Conservation (phyloP, 2,329 filamentous ascomycete species). For the Periconia macrospinosa region DNA sequence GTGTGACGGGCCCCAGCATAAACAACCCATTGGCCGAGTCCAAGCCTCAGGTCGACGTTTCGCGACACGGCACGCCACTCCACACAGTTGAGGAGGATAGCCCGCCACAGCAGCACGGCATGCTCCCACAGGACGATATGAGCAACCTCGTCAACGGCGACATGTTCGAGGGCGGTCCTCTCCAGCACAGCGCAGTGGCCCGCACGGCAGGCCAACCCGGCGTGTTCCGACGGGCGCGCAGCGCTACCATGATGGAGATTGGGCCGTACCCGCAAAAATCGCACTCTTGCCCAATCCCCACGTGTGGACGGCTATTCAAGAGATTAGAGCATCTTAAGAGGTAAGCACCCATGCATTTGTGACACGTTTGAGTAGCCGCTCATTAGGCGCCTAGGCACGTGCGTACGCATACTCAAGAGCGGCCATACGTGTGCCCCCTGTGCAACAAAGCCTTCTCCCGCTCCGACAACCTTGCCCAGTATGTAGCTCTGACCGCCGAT, state of each 20-base stretch:
- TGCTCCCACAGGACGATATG: conserved; percentile 71
- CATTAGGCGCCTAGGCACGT: conserved; percentile 75
- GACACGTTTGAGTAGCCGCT: conserved; percentile 52
- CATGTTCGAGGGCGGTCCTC: conserved; percentile 43
- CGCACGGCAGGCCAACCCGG: conserved; percentile 65
- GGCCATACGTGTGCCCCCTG: conserved; percentile 94
- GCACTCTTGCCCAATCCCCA: conserved; percentile 98
- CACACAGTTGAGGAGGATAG: conserved; percentile 84
- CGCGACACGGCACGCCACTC: conserved; percentile 86
- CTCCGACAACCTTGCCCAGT: conserved; percentile 99
- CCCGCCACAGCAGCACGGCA: conserved; percentile 71
- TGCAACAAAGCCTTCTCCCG: conserved; percentile 99
- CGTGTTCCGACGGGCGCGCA: conserved; percentile 85
- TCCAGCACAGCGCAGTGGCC: conserved; percentile 61
- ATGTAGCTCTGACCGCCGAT: conserved; percentile 44
- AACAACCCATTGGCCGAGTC: conserved; percentile 71
- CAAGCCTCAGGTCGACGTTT: conserved; percentile 75
- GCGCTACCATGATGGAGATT: conserved; percentile 94
- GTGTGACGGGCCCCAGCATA: conserved; percentile 60
- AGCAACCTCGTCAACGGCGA: conserved; percentile 46
- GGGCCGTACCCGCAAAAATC: conserved; percentile 97
- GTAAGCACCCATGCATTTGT: conserved; percentile 62
- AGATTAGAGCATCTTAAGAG: conserved; percentile 98
- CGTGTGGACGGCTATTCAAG: conserved; percentile 97
- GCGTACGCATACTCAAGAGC: conserved; percentile 98